phyloP scores from a whole-genome alignment of 495 filamentous ascomycete genomes.

The Parathielavia appendiculata region DNA sequence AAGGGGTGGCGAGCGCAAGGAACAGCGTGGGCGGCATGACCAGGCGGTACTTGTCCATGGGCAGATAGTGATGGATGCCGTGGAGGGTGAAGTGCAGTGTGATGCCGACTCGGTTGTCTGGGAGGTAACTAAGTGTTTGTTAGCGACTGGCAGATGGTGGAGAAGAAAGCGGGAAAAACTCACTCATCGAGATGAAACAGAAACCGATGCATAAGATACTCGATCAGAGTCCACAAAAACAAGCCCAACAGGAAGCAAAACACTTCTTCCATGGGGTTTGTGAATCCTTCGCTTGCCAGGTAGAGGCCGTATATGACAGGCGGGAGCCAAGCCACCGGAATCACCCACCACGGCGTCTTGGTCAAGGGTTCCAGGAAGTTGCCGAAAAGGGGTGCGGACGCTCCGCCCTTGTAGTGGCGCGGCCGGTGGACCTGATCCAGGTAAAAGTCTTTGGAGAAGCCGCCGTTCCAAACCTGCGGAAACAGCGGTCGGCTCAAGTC shows the following conservation, averaged over 20 bases:
- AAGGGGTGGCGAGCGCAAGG: constrained; percentile 74
- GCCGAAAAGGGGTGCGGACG: constrained; percentile 90
- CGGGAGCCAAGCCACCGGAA: constrained; percentile 85
- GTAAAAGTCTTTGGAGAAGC: constrained; percentile 90
- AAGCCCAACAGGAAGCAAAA: constrained; percentile 62
- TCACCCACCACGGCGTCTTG: constrained; percentile 88
- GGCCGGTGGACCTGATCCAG: constrained; percentile 93
- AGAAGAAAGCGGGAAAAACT: constrained; percentile 27
- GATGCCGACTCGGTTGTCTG: constrained; percentile 84
- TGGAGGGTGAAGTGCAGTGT: constrained; percentile 92
- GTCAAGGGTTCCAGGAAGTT: constrained; percentile 95
- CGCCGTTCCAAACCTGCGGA: constrained; percentile 80
- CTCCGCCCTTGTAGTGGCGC: constrained; percentile 87
- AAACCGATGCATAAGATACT: constrained; percentile 86
- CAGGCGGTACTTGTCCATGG: constrained; percentile 94
- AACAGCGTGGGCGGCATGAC: constrained; percentile 97
- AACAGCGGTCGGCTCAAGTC: constrained; percentile 84
- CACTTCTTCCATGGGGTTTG: constrained; percentile 36
- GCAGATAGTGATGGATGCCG: constrained; percentile 95
- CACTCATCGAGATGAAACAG: constrained; percentile 93
- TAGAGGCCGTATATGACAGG: constrained; percentile 68
- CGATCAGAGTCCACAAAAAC: constrained; percentile 79
- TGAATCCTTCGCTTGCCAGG: constrained; percentile 54
- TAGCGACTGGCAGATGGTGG: constrained; percentile 11
- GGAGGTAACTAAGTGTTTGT: constrained; percentile 61